Evolutionary conservation across 805 yeast species (phyloP).

Genomic region (Lachancea quebecensis): DNA sequence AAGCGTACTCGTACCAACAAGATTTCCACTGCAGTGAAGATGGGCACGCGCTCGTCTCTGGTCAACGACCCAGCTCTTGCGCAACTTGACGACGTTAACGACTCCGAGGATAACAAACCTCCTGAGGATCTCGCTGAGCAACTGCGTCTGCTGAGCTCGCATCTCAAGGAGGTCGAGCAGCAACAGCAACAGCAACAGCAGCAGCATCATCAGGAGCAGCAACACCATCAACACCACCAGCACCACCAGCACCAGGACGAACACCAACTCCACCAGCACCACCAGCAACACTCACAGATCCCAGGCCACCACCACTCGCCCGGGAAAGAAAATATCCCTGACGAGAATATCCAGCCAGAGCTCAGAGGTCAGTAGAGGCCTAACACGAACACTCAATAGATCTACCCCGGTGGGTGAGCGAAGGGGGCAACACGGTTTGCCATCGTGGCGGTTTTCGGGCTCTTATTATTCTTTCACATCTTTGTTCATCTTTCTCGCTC

Average conservation of each 20-base stretch:
- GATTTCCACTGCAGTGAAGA: constrained; percentile 9
- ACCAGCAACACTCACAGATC: neutral
- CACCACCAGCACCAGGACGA: constrained; percentile 3
- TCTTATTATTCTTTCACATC: neutral
- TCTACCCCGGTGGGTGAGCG: no score
- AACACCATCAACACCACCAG: constrained; percentile 3
- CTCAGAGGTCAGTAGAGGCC: constrained; percentile 25
- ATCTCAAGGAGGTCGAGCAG: constrained; percentile 30
- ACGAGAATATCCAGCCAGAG: constrained; percentile 33
- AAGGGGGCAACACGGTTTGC: neutral
- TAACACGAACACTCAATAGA: neutral
- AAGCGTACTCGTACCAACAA: constrained; percentile 11
- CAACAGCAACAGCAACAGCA: constrained; percentile 9
- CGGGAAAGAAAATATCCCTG: constrained; percentile 23
- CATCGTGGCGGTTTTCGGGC: neutral
- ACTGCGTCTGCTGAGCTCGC: constrained; percentile 29
- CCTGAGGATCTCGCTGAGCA: constrained; percentile 33
- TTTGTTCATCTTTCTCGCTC: neutral
- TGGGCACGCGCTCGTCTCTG: constrained; percentile 9
- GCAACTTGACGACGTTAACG: constrained; percentile 8
- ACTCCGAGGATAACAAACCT: constrained; percentile 26
- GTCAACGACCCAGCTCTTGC: constrained; percentile 9
- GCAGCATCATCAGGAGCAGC: constrained; percentile 7
- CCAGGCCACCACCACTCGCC: neutral
- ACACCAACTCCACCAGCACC: neutral